Evolutionary conservation across 768 basidiomycete species (phyloP).

Genomic region (Termitomyces sp.): DNA sequence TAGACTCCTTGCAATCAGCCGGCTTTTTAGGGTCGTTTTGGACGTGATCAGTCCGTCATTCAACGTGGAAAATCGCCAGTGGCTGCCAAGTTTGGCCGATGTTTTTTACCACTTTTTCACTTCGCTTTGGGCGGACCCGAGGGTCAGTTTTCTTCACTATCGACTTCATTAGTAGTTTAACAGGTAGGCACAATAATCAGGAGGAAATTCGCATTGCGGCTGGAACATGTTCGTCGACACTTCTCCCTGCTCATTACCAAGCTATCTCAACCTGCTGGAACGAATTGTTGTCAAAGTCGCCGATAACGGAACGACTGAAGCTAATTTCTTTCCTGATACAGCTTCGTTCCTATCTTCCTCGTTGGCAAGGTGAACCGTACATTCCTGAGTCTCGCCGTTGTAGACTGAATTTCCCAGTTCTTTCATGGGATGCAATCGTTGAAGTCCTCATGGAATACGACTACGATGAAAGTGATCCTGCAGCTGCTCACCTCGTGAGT

Average conservation of each 20-base stretch:
- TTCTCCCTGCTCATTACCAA: constrained; percentile 62
- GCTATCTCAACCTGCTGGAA: constrained; percentile 66
- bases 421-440: constrained; percentile 60
- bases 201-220: constrained; percentile 63
- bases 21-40: constrained; percentile 59
- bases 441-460: constrained; percentile 56
- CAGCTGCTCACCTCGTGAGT: constrained; percentile 37
- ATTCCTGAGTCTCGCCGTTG: background rate
- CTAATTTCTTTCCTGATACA: constrained; percentile 62
- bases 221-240: constrained; percentile 50
- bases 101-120: constrained; percentile 59
- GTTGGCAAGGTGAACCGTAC: constrained; percentile 50
- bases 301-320: constrained; percentile 50
- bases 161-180: background rate
- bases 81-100: constrained; percentile 56
- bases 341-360: constrained; percentile 61
- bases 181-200: constrained; percentile 26
- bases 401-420: constrained; percentile 32
- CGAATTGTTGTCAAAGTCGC: constrained; percentile 50
- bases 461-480: constrained; percentile 31
- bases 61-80: constrained; percentile 58
- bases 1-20: constrained; percentile 48
- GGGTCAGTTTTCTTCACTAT: constrained; percentile 29
- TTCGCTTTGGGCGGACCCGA: constrained; percentile 57
- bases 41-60: constrained; percentile 64